phyloP scores from a whole-genome alignment of 176 grass and related monocot species.

The Luzula sylvatica region DNA sequence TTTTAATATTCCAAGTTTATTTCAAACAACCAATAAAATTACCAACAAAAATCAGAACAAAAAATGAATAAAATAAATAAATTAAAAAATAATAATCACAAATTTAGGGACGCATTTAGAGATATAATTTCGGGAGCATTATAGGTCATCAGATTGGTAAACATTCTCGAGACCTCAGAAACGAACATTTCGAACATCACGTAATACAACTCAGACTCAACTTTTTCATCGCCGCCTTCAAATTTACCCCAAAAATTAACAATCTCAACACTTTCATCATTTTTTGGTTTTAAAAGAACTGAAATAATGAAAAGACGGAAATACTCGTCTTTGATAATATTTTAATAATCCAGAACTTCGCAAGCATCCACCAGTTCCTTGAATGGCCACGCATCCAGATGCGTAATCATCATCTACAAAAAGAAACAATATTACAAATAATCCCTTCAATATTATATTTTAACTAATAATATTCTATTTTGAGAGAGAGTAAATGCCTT shows the following conservation, averaged over 20 bases:
- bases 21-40: too few relatives aligned
- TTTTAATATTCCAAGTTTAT: too few relatives aligned
- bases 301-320: background rate
- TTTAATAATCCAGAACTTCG: constrained; percentile 92
- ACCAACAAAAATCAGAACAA: too few relatives aligned
- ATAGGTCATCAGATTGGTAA: constrained; percentile 76
- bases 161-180: constrained; percentile 95
- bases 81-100: too few relatives aligned
- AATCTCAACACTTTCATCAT: too few relatives aligned
- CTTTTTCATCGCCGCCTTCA: constrained; percentile 78
- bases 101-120: too few relatives aligned
- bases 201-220: constrained; percentile 92
- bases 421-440: too few relatives aligned
- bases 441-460: too few relatives aligned
- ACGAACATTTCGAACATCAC: constrained; percentile 90
- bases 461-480: too few relatives aligned
- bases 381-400: constrained; percentile 98
- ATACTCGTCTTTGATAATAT: constrained; percentile 97
- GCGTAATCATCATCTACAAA: constrained; percentile 78
- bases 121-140: constrained; percentile 89
- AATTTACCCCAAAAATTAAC: constrained; percentile 57
- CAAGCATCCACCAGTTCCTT: constrained; percentile 90
- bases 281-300: too few relatives aligned
- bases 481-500: constrained; percentile 59
- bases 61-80: too few relatives aligned